Percentiles rank a stretch among this genome's conserved stretches.
These are phyloP conservation scores for Nannizzia gypsea DNA, from an alignment of 2,329 filamentous ascomycete species.

Conservation along the genomic window DNA sequence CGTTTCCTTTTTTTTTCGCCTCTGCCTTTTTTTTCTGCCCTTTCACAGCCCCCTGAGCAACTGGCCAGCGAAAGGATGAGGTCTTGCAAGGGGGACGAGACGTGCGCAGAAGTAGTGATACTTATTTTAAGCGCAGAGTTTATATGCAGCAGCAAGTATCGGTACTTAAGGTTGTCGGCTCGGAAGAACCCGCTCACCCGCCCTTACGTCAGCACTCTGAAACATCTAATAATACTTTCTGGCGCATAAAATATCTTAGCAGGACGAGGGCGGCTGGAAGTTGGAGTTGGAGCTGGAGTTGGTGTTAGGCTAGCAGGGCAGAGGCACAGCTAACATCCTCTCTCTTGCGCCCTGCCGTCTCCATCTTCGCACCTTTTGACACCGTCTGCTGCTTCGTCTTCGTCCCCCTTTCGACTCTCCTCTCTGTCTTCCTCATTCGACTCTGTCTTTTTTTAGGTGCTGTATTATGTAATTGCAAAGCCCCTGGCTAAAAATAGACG, in stretches of 20 bases:
- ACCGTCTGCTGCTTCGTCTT: not conserved
- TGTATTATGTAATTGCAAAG: not conserved
- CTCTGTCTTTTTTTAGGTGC: not conserved
- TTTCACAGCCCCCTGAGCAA: conserved; percentile 5
- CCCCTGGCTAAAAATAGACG: not conserved
- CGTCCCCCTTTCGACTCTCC: not conserved
- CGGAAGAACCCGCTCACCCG: not conserved
- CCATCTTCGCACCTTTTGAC: no score
- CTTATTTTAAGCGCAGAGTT: not conserved
- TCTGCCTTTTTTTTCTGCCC: not conserved
- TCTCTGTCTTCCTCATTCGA: not conserved
- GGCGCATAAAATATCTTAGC: not conserved
- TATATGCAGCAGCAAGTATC: not conserved
- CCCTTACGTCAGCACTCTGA: not conserved
- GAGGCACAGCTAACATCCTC: no score
- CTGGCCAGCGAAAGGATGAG: not conserved
- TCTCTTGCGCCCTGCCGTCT: no score
- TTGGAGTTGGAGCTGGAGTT: not conserved
- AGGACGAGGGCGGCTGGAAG: not conserved
- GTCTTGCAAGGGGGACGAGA: not conserved
- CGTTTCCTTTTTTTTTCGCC: not conserved
- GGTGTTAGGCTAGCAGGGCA: no score
- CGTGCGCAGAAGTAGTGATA: not conserved
- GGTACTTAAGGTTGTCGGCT: not conserved
- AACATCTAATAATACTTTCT: not conserved